Percentiles rank a stretch among this genome's conserved stretches.
phyloP scores from a whole-genome alignment of 2,329 filamentous ascomycete species.

The Metarhizium sp. region DNA sequence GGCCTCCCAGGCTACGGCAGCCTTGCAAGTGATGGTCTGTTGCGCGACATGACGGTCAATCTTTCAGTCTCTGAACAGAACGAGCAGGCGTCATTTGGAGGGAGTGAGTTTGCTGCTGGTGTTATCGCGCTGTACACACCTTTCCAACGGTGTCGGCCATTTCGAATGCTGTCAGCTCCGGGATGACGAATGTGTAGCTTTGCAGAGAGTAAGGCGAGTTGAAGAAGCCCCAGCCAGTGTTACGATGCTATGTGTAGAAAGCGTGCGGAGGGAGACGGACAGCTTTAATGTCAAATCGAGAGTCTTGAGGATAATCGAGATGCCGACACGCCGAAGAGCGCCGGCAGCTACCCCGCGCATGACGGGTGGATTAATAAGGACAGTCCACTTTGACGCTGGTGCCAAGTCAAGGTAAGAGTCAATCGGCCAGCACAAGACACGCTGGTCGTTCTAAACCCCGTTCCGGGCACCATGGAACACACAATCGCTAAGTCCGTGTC shows the following conservation, averaged over 20 bases:
- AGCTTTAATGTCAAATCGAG: not conserved
- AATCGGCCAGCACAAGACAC: no score
- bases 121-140: constrained; percentile 1
- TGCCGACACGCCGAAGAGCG: constrained; percentile 5
- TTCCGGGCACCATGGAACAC: no score
- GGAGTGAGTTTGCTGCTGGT: not conserved
- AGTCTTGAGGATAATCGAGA: not conserved
- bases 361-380: not conserved
- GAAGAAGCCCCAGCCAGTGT: not conserved
- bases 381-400: no score
- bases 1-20: constrained; percentile 94
- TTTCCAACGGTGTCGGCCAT: constrained; percentile 9
- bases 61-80: not conserved
- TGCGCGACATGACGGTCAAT: constrained; percentile 1
- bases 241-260: not conserved
- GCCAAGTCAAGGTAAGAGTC: no score
- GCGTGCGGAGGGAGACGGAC: not conserved
- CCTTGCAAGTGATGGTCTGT: constrained; percentile 93
- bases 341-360: constrained; percentile 5
- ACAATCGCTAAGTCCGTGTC: no score
- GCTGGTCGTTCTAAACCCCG: no score
- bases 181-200: not conserved
- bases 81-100: constrained; percentile 2
- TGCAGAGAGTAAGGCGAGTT: not conserved
- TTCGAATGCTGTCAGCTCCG: not conserved